Conservation (phyloP, 1,284 basidiomycete genomes). For the Leccinum pachyderme region DNA sequence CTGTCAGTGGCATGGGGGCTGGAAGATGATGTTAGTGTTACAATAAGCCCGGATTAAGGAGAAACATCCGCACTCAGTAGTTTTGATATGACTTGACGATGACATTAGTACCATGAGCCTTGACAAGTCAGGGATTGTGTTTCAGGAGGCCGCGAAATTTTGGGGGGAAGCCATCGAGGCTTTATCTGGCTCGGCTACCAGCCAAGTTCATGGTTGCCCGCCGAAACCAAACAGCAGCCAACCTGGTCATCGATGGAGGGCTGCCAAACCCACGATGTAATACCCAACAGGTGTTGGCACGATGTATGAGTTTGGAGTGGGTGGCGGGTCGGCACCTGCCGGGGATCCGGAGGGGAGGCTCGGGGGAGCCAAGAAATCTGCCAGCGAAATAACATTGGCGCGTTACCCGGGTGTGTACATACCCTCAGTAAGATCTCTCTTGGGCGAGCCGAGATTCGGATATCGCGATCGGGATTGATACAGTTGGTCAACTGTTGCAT, state of each 20-base stretch:
- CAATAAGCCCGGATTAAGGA: neutral
- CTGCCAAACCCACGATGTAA: neutral
- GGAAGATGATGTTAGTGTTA: neutral
- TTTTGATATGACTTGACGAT: neutral
- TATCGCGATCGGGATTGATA: neutral
- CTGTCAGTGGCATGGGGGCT: no score
- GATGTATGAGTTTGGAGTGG: neutral
- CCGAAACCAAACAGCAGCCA: neutral
- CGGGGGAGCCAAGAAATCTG: no score
- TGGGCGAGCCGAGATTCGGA: neutral
- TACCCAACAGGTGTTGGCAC: neutral
- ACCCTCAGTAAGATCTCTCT: neutral
- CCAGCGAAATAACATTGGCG: neutral
- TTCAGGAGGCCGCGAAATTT: neutral
- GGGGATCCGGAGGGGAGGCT: neutral
- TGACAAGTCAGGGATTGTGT: no score
- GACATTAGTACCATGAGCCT: constrained; percentile 1
- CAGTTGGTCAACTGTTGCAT: neutral
- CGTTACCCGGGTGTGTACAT: neutral
- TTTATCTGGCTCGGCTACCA: neutral
- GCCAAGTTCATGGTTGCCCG: neutral
- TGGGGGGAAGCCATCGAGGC: neutral
- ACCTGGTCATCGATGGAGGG: neutral
- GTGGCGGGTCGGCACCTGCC: neutral
- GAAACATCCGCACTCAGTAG: neutral